Evolutionary conservation across 2,329 filamentous ascomycete genomes (phyloP).

Genomic region (Neoascochyta sp.): DNA sequence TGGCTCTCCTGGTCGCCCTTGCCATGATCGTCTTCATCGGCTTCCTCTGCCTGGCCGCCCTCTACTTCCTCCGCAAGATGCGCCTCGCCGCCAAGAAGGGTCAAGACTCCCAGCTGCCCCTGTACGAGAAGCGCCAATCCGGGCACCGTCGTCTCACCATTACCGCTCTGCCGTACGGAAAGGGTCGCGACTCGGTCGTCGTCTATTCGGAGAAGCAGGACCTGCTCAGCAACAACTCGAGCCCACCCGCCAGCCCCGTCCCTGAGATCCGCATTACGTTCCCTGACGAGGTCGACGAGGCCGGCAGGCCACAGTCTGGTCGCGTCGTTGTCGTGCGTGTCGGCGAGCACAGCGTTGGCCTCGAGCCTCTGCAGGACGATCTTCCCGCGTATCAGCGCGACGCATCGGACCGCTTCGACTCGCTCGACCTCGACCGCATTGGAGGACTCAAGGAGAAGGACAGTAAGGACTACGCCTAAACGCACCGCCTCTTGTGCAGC

Average conservation of each 20-base stretch:
- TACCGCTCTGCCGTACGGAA: constrained; percentile 37
- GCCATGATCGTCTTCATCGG: constrained; percentile 73
- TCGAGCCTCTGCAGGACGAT: constrained; percentile 77
- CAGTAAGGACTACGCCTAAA: constrained; percentile 45
- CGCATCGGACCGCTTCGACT: constrained; percentile 76
- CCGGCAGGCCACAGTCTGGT: constrained; percentile 75
- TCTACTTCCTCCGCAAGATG: constrained; percentile 70
- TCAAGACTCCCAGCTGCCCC: constrained; percentile 53
- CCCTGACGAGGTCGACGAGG: constrained; percentile 86
- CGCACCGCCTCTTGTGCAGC: not conserved
- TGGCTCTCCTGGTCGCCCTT: constrained; percentile 75
- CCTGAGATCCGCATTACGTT: constrained; percentile 98
- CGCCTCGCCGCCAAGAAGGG: constrained; percentile 48
- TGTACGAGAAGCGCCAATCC: constrained; percentile 60
- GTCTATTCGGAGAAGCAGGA: constrained; percentile 77
- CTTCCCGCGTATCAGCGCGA: constrained; percentile 88
- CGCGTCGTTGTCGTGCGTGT: constrained; percentile 89
- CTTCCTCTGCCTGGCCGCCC: constrained; percentile 62
- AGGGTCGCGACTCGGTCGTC: constrained; percentile 64
- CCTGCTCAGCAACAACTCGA: constrained; percentile 71
- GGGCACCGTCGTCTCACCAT: constrained; percentile 59
- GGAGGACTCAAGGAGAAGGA: constrained; percentile 93
- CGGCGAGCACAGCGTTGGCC: constrained; percentile 80
- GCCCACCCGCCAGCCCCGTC: constrained; percentile 72
- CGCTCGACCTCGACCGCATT: constrained; percentile 89